These are phyloP conservation scores for Ceriops tagal DNA, from an alignment of 345 rosid genomes.

Conservation along the genomic window DNA sequence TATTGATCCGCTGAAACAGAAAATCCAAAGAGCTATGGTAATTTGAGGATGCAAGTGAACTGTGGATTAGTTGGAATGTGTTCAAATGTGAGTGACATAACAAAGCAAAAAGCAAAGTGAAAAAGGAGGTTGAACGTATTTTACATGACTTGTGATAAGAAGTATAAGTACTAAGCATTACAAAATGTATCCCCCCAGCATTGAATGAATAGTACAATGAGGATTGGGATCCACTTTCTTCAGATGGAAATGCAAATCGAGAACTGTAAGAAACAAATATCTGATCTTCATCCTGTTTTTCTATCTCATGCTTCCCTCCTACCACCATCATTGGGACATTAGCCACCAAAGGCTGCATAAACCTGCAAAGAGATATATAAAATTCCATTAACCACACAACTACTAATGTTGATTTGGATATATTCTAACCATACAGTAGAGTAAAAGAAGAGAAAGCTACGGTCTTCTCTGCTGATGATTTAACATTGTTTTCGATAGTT, in stretches of 20 bases:
- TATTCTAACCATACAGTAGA: background rate
- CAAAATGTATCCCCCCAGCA: conserved; percentile 89
- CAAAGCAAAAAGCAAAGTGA: background rate
- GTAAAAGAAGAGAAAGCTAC: background rate
- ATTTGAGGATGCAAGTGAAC: background rate
- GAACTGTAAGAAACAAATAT: conserved; percentile 72
- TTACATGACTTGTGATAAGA: conserved; percentile 61
- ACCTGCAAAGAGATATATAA: conserved; percentile 41
- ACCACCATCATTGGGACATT: conserved; percentile 75
- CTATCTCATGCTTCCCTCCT: conserved; percentile 88
- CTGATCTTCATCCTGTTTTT: conserved; percentile 59
- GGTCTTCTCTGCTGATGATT: too few species aligned
- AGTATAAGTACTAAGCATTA: conserved; percentile 76
- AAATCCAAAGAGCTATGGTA: conserved; percentile 5
- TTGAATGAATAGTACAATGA: conserved; percentile 78
- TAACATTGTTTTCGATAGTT: background rate
- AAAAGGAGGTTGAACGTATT: background rate
- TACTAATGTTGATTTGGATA: background rate
- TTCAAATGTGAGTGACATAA: background rate
- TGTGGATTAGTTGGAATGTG: too few species aligned
- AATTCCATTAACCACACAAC: background rate
- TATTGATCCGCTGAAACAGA: conserved; percentile 64
- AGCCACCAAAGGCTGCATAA: conserved; percentile 68
- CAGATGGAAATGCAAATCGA: conserved; percentile 75
- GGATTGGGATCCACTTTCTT: conserved; percentile 70